Conservation (phyloP, 768 basidiomycete genomes). For the Trametes villosa region DNA sequence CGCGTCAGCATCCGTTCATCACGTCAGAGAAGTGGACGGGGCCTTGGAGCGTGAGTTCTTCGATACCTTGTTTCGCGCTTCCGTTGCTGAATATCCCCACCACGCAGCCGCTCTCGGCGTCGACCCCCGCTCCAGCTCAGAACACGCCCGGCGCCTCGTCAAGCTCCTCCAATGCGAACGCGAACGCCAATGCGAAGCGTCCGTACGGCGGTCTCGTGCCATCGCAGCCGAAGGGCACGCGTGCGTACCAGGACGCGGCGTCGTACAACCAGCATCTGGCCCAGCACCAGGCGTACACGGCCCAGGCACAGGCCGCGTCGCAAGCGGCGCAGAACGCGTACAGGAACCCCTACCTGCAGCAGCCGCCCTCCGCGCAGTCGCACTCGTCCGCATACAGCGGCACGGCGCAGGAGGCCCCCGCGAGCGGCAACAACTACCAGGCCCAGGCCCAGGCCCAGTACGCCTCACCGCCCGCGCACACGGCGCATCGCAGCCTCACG, state of each 20-base stretch:
- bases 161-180: slow-evolving; percentile 37
- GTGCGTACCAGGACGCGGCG: slow-evolving; percentile 91
- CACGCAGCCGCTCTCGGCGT: slow-evolving; percentile 29
- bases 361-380: slow-evolving; percentile 42
- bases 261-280: slow-evolving; percentile 93
- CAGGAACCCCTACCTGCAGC: slow-evolving; percentile 82
- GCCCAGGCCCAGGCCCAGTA: slow-evolving; percentile 24
- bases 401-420: slow-evolving; percentile 32
- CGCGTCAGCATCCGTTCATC: slow-evolving; percentile 94
- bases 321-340: slow-evolving; percentile 71
- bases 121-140: slow-evolving; percentile 7
- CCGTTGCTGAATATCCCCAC: background rate
- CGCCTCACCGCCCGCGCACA: slow-evolving; percentile 38
- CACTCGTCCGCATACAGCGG: slow-evolving; percentile 34
- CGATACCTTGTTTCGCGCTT: background rate
- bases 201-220: slow-evolving; percentile 93
- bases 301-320: slow-evolving; percentile 77
- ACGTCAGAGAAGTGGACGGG: slow-evolving; percentile 95
- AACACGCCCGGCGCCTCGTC: slow-evolving; percentile 32
- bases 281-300: slow-evolving; percentile 92
- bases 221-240: slow-evolving; percentile 82
- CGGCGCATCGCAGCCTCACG: slow-evolving; percentile 45
- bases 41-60: slow-evolving; percentile 66
- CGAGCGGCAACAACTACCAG: slow-evolving; percentile 15
- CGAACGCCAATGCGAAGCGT: slow-evolving; percentile 68